Evolutionary conservation across 2,329 filamentous ascomycete species (phyloP).

Genomic region (Cytospora schulzeri): DNA sequence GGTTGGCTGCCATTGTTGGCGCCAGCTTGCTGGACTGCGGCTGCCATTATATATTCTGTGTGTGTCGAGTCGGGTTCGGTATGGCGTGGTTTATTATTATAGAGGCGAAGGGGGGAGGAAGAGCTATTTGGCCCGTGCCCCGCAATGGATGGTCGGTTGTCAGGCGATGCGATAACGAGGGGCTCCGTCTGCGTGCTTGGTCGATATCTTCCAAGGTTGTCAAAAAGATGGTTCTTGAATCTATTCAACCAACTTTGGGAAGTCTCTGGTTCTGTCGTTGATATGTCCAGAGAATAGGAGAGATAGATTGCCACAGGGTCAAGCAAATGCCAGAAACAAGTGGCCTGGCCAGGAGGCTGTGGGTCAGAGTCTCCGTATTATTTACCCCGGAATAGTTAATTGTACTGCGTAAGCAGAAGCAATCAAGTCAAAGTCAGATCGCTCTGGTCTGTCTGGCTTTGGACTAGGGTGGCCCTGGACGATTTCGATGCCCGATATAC

Average conservation of each 20-base stretch:
- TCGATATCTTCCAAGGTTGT: neutral
- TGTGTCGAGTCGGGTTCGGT: neutral
- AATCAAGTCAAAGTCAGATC: too few relatives aligned
- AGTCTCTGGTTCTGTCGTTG: slow-evolving; percentile 7
- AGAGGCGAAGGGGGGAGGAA: slow-evolving; percentile 1
- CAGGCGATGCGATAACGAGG: slow-evolving; percentile 9
- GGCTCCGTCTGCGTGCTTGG: neutral
- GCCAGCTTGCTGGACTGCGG: slow-evolving; percentile 26
- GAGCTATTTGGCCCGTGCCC: slow-evolving; percentile 21
- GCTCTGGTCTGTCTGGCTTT: neutral
- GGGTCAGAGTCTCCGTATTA: slow-evolving; percentile 28
- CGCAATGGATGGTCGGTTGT: slow-evolving; percentile 17
- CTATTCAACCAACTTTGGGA: neutral
- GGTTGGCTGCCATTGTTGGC: slow-evolving; percentile 33
- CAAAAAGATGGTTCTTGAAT: neutral
- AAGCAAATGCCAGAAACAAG: slow-evolving; percentile 21
- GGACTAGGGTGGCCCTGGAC: neutral
- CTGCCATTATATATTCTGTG: slow-evolving; percentile 24
- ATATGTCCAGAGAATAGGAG: slow-evolving; percentile 20
- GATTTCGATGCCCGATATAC: neutral
- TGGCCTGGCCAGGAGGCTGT: slow-evolving; percentile 27
- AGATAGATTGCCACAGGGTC: slow-evolving; percentile 23
- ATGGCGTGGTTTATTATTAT: neutral
- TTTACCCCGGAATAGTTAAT: slow-evolving; percentile 24
- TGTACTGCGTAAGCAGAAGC: slow-evolving; percentile 8